These are phyloP conservation scores for Aspergillus persii DNA, from an alignment of 2,329 filamentous ascomycete species.

Conservation along the genomic window DNA sequence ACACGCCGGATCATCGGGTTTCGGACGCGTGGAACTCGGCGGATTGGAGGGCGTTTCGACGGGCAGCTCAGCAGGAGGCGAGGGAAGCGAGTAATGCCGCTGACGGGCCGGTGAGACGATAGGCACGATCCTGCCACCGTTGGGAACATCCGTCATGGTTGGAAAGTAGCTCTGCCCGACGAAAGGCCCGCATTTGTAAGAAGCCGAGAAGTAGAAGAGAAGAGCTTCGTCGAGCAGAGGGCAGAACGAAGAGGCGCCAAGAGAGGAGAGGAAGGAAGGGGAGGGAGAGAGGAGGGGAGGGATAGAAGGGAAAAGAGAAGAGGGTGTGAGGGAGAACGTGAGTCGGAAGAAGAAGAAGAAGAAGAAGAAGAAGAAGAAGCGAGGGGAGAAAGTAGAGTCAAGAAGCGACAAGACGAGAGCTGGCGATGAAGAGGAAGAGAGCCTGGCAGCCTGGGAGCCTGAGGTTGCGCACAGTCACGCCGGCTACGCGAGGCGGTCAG, in stretches of 20 bases:
- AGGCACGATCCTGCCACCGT: slow-evolving; percentile 44
- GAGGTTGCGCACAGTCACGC: slow-evolving; percentile 5
- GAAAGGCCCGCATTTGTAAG: slow-evolving; percentile 35
- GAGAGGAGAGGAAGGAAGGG: background rate
- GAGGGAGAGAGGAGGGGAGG: background rate
- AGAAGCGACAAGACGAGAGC: background rate
- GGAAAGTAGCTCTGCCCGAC: slow-evolving; percentile 29
- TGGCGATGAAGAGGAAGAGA: background rate
- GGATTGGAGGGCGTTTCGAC: slow-evolving; percentile 6
- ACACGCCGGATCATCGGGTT: slow-evolving; percentile 23
- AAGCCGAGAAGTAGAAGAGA: slow-evolving; percentile 2
- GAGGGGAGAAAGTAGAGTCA: too few species aligned
- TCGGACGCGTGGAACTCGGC: slow-evolving; percentile 13
- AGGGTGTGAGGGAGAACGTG: background rate
- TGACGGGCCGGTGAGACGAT: slow-evolving; percentile 35
- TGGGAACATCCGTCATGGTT: slow-evolving; percentile 40
- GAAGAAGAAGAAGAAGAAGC: background rate
- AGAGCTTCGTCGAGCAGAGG: slow-evolving; percentile 22
- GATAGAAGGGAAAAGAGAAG: background rate
- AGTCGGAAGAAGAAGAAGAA: background rate
- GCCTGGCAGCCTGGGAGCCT: background rate
- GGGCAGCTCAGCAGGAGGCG: slow-evolving; percentile 14
- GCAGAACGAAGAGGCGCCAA: background rate
- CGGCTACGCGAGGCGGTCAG: slow-evolving; percentile 2
- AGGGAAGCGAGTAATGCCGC: slow-evolving; percentile 16